These are phyloP conservation scores for Coniosporium tulheliwenetii DNA, from an alignment of 2,329 filamentous ascomycete species.

Conservation along the genomic window DNA sequence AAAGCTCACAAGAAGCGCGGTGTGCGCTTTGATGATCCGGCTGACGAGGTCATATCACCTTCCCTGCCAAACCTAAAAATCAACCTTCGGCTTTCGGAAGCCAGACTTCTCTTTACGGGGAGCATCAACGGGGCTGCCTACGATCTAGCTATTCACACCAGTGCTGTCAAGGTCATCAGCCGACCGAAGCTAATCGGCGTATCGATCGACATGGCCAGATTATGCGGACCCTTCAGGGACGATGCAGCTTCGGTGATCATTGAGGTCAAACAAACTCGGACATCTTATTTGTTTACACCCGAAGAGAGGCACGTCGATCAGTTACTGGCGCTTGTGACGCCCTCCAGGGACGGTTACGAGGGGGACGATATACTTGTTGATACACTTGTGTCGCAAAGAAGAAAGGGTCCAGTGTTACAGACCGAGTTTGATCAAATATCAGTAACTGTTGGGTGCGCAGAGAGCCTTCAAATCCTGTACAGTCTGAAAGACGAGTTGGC, in stretches of 20 bases:
- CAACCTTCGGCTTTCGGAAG: conserved; percentile 48
- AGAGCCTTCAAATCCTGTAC: conserved; percentile 51
- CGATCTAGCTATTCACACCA: conserved; percentile 58
- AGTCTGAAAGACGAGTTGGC: conserved; percentile 63
- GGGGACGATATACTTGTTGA: conserved; percentile 88
- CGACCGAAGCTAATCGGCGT: conserved; percentile 57
- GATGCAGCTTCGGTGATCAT: conserved; percentile 19
- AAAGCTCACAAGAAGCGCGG: conserved; percentile 13
- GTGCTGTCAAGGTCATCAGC: conserved; percentile 65
- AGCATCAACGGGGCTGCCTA: conserved; percentile 60
- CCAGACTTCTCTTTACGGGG: conserved; percentile 52
- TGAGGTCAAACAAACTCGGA: conserved; percentile 47
- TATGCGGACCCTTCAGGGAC: conserved; percentile 48
- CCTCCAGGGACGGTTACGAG: conserved; percentile 80
- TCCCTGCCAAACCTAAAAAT: conserved; percentile 39
- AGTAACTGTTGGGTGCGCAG: conserved; percentile 44
- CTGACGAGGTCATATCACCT: conserved; percentile 14
- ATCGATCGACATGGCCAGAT: conserved; percentile 57
- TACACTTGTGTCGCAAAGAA: conserved; percentile 69
- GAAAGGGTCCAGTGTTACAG: conserved; percentile 71
- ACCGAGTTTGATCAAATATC: conserved; percentile 50
- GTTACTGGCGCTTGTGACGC: conserved; percentile 73
- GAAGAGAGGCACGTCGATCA: conserved; percentile 68
- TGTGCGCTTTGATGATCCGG: conserved; percentile 40
- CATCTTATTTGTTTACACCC: conserved; percentile 60